Base-by-base conservation (phyloP, 2,329 filamentous ascomycete genomes). In the Talaromyces rugulosus region DNA sequence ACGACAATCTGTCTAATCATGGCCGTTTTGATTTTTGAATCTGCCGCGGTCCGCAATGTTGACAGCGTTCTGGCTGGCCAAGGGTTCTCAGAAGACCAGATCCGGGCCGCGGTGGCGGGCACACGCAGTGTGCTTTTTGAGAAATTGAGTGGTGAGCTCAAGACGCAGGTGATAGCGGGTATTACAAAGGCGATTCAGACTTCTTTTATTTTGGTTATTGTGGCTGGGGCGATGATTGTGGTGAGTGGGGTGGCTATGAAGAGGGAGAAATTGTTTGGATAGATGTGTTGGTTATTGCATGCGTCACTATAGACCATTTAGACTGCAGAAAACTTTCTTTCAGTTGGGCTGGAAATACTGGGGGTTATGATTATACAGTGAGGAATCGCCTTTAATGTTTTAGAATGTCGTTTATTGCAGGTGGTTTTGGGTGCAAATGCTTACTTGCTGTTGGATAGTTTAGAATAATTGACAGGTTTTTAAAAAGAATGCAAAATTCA, bases 231-330 rank as follows among this genome's bases (percentile, higher is more conserved):
- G 9, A 55, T 60, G 7, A 55, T 23, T 4, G 7, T 60, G 18
- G 18, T 60, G 23, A 23, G 27, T 50, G 58, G n/a, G 9, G 16
- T 56, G n/a, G 7, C 55, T 5, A 55, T 56, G 52, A 55, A 47
- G 42, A 60, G 50, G 30, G 58, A 47, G 16, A 60, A 23, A 30
- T n/a, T 60, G 6, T 60, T 60, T 33, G 31, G 31, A 33, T 33
- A 33, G 31, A 33, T 2, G 3, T 33, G 31, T 9, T 33, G 31
- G 31, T 33, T 33, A 33, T 33, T 8, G 23, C 23, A 23, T 23
- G 23, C 23, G 23, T 23, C 31, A 9, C 31, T 34, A 34, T 34
- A 23, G 23, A 23, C 23, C 33, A 34, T 34, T 34, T 34, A 14
- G 9, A 34, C 33, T 34, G 12, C 12, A 34, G 11, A 23, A 23